phyloP scores from a whole-genome alignment of 169 alveolate genomes.

The Plasmodium vivax region DNA sequence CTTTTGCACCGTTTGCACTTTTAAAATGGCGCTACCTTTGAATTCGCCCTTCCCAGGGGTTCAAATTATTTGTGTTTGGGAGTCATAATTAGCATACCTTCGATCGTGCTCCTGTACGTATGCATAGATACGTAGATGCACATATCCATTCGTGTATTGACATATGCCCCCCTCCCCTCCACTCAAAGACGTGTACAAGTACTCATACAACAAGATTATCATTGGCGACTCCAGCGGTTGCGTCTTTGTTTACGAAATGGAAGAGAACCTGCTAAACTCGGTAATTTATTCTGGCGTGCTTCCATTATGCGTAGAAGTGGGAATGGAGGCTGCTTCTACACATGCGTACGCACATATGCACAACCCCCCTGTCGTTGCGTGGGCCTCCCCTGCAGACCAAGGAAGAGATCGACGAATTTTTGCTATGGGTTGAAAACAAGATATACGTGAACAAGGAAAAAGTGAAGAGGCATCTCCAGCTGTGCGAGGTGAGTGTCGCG shows the following conservation, averaged over 20 bases:
- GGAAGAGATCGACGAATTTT: conserved; percentile 59
- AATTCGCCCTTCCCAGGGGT: neutral
- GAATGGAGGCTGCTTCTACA: neutral
- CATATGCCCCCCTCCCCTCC: neutral
- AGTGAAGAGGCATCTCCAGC: conserved; percentile 34
- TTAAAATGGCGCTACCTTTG: neutral
- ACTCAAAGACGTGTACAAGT: conserved; percentile 35
- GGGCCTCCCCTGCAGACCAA: conserved; percentile 11
- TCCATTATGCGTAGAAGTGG: neutral
- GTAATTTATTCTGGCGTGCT: conserved; percentile 8
- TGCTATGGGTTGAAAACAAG: conserved; percentile 53
- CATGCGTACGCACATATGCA: neutral
- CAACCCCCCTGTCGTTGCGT: neutral
- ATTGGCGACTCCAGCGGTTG: conserved; percentile 74
- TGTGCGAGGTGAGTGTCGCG: conserved; percentile 14
- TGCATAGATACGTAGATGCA: neutral
- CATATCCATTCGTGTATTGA: neutral
- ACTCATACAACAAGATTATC: conserved; percentile 60
- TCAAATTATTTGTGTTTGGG: neutral
- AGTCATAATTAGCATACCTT: neutral
- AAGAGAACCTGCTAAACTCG: conserved; percentile 42
- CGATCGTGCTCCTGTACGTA: neutral
- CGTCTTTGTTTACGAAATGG: conserved; percentile 68
- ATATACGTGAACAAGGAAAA: conserved; percentile 53
- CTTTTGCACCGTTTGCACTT: neutral